Percentiles rank a stretch among this genome's conserved stretches.
phyloP scores from a whole-genome alignment of 2,329 filamentous ascomycete species.

The Chaetothyriales sp. region DNA sequence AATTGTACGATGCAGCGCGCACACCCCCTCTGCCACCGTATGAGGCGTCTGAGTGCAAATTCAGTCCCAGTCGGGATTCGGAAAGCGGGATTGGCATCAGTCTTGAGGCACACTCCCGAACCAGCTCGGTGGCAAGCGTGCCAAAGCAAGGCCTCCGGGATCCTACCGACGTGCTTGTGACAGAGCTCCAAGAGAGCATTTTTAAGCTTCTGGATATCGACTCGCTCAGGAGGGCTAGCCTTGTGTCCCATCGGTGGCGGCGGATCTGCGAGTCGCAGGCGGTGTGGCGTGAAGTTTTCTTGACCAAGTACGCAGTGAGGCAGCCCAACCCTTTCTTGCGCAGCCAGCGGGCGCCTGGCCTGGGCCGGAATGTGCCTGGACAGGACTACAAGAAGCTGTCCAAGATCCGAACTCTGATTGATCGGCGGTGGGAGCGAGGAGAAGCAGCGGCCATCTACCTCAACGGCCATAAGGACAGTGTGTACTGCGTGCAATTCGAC shows the following conservation, averaged over 20 bases:
- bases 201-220: constrained; percentile 46
- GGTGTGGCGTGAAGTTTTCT: constrained; percentile 51
- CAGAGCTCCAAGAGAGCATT: constrained; percentile 46
- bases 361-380: constrained; percentile 41
- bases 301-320: constrained; percentile 36
- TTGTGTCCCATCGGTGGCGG: constrained; percentile 45
- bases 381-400: constrained; percentile 84
- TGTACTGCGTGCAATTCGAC: constrained; percentile 96
- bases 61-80: constrained; percentile 24
- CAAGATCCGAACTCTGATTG: constrained; percentile 59
- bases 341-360: constrained; percentile 23
- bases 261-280: constrained; percentile 41
- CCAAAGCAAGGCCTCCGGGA: constrained; percentile 33
- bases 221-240: constrained; percentile 41
- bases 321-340: constrained; percentile 1
- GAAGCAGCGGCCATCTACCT: constrained; percentile 74
- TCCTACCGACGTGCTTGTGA: constrained; percentile 41
- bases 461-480: constrained; percentile 85
- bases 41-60: constrained; percentile 14
- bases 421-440: constrained; percentile 64
- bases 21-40: constrained; percentile 19
- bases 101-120: constrained; percentile 25
- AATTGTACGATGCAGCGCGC: constrained; percentile 19
- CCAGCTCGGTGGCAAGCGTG: constrained; percentile 24
- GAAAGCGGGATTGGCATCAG: constrained; percentile 37